phyloP scores from a whole-genome alignment of 225 moss, liverwort and hornwort species.

The Straminergon stramineum region DNA sequence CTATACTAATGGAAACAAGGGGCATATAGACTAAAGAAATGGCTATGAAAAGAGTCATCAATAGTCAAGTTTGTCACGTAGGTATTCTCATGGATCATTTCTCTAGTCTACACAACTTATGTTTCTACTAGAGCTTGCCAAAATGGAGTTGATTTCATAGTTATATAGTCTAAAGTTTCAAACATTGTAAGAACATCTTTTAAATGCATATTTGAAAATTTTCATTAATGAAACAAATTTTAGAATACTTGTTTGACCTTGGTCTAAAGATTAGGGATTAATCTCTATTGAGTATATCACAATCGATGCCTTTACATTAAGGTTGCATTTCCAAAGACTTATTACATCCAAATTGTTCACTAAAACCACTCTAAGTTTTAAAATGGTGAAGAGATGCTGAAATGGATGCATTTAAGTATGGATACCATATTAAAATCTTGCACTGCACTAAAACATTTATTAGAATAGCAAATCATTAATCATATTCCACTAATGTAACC shows the following conservation, averaged over 20 bases:
- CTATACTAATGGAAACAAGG: too few species aligned
- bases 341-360: not conserved
- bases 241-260: not conserved
- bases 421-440: not conserved
- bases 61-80: not conserved
- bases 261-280: not conserved
- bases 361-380: too few species aligned
- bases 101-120: fast-evolving
- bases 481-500: not conserved
- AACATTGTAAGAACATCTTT: not conserved
- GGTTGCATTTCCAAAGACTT: not conserved
- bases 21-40: fast-evolving
- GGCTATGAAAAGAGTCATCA: not conserved
- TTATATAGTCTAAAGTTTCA: not conserved
- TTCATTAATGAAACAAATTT: not conserved
- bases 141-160: not conserved
- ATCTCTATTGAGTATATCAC: fast-evolving
- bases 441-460: not conserved
- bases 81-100: not conserved
- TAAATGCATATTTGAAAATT: not conserved
- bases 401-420: fast-evolving
- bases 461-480: too few species aligned
- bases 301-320: fast-evolving
- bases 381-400: not conserved
- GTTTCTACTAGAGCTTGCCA: not conserved